Percentiles rank a stretch among this genome's conserved stretches.
phyloP scores from a whole-genome alignment of 257 asterid species.

The Apocynum venetum region DNA sequence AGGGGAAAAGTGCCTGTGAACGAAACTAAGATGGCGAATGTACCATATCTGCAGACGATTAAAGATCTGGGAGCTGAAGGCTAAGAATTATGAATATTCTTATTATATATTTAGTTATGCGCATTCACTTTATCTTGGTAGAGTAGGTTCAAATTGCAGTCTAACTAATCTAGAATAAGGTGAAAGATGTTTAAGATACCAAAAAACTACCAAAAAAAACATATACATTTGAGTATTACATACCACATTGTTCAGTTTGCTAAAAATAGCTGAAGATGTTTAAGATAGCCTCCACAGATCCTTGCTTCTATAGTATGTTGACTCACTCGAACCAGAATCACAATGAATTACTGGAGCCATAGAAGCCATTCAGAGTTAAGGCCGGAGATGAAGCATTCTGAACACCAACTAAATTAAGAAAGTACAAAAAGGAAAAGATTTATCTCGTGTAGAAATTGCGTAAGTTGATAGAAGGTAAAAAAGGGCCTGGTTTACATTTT shows the following conservation, averaged over 20 bases:
- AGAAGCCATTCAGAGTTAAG: neutral
- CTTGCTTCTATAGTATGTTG: neutral
- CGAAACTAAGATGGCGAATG: neutral
- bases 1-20: neutral
- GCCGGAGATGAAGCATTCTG: neutral
- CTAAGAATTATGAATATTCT: too few species aligned
- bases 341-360: neutral
- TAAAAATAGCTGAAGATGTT: neutral
- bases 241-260: neutral
- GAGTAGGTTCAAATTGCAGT: too few species aligned
- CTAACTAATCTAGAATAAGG: too few species aligned
- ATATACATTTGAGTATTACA: neutral
- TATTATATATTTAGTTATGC: too few species aligned
- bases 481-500: too few species aligned
- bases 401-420: too few species aligned
- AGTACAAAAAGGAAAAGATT: too few species aligned
- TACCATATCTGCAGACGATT: neutral
- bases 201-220: neutral
- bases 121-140: too few species aligned
- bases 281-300: neutral
- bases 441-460: too few species aligned
- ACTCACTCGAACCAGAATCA: neutral
- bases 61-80: neutral
- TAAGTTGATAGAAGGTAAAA: too few species aligned
- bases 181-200: too few species aligned